A percentile compares a stretch with the other conserved stretches of the same genome.
These are phyloP conservation scores for Beauveria asiatica DNA, from an alignment of 2,329 filamentous ascomycete species.

Conservation along the genomic window DNA sequence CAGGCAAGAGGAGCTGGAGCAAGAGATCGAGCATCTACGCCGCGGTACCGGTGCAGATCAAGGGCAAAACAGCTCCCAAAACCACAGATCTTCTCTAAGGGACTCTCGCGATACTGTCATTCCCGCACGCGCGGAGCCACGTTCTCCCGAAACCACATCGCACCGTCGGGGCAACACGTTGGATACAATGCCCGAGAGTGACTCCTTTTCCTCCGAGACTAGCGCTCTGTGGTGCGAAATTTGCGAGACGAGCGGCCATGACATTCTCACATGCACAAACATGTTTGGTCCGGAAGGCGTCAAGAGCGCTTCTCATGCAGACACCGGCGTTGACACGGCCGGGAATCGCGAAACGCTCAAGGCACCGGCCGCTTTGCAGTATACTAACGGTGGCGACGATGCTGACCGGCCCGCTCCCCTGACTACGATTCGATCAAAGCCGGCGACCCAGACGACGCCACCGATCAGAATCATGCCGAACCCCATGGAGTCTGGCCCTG, in stretches of 20 bases:
- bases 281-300: slow-evolving; percentile 57
- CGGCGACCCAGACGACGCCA: slow-evolving; percentile 25
- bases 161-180: slow-evolving; percentile 48
- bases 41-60: slow-evolving; percentile 28
- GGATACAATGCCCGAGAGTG: slow-evolving; percentile 63
- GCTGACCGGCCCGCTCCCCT: slow-evolving; percentile 44
- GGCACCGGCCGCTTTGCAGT: slow-evolving; percentile 19
- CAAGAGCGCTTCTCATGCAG: slow-evolving; percentile 23
- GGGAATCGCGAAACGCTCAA: slow-evolving; percentile 28
- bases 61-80: slow-evolving; percentile 28
- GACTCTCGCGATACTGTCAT: slow-evolving; percentile 60
- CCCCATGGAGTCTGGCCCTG: slow-evolving; percentile 56
- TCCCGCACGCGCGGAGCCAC: slow-evolving; percentile 41
- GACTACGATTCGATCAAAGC: slow-evolving; percentile 41
- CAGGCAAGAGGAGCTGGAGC: slow-evolving; percentile 79
- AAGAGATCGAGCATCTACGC: slow-evolving; percentile 63
- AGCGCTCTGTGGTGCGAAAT: slow-evolving; percentile 87
- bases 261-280: slow-evolving; percentile 88
- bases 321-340: slow-evolving; percentile 25
- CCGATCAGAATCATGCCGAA: slow-evolving; percentile 47
- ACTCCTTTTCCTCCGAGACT: slow-evolving; percentile 61
- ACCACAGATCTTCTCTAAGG: slow-evolving; percentile 49
- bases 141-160: slow-evolving; percentile 35
- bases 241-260: slow-evolving; percentile 84
- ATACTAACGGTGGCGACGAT: slow-evolving; percentile 26